Percentiles rank a stretch among this genome's conserved stretches.
Evolutionary conservation across 768 basidiomycete species (phyloP).

Genomic region (Phanerochaete sordida): DNA sequence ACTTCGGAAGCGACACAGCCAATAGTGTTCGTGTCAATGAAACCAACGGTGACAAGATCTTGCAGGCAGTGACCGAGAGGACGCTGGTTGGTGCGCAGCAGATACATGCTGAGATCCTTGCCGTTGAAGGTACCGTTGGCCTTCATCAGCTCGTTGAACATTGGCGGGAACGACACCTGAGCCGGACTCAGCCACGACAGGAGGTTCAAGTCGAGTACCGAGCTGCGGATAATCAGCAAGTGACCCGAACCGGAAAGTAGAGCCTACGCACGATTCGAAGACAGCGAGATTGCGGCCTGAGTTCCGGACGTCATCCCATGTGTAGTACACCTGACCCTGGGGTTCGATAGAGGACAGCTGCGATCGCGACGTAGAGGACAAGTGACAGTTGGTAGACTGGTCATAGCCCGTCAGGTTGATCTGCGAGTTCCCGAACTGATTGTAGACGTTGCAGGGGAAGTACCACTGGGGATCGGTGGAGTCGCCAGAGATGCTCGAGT

Average conservation of each 20-base stretch:
- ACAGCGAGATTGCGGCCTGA: constrained; percentile 81
- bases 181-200: constrained; percentile 80
- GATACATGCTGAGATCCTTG: constrained; percentile 84
- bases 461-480: constrained; percentile 73
- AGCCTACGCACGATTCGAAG: constrained; percentile 86
- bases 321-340: constrained; percentile 89
- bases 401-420: constrained; percentile 73
- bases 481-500: constrained; percentile 65
- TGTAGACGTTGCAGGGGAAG: constrained; percentile 93
- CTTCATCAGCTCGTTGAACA: constrained; percentile 77
- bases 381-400: constrained; percentile 68
- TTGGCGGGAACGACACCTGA: constrained; percentile 76
- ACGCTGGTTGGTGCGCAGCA: constrained; percentile 69
- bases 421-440: constrained; percentile 59
- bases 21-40: constrained; percentile 90
- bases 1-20: constrained; percentile 96
- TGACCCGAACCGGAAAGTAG: not conserved
- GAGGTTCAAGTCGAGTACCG: constrained; percentile 85
- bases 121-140: constrained; percentile 72
- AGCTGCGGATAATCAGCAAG: constrained; percentile 37
- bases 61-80: constrained; percentile 76
- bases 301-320: constrained; percentile 81
- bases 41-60: constrained; percentile 85
- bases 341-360: constrained; percentile 47
- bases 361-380: constrained; percentile 46